phyloP scores from a whole-genome alignment of 2,329 filamentous ascomycete genomes.

The Colletotrichum sidae region DNA sequence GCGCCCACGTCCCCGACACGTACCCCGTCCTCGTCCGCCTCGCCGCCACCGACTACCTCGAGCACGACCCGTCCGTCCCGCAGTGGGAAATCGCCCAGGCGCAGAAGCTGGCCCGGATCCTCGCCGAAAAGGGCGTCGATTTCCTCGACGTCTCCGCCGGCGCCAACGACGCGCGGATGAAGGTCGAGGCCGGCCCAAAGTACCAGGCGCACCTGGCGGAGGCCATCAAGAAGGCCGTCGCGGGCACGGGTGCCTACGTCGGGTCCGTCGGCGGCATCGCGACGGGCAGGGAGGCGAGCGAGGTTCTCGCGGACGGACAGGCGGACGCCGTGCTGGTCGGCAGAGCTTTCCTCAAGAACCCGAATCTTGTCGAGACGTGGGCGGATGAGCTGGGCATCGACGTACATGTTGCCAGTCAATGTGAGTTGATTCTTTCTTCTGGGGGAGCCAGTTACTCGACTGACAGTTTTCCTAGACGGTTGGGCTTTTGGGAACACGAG shows the following conservation, averaged over 20 bases:
- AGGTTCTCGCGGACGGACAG: constrained; percentile 55
- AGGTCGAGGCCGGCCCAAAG: constrained; percentile 67
- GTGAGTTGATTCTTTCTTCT: constrained; percentile 37
- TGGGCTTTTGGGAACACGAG: constrained; percentile 37
- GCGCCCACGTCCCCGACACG: constrained; percentile 68
- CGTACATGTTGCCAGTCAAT: constrained; percentile 56
- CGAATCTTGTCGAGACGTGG: constrained; percentile 63
- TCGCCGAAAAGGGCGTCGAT: constrained; percentile 76
- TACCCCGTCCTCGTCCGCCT: constrained; percentile 80
- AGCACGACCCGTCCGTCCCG: constrained; percentile 65
- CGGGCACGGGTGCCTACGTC: constrained; percentile 59
- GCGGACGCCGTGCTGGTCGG: constrained; percentile 62
- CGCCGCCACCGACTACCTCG: constrained; percentile 78
- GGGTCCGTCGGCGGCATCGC: constrained; percentile 59
- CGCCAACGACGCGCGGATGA: constrained; percentile 70
- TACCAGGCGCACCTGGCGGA: constrained; percentile 79
- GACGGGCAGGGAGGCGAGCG: constrained; percentile 56
- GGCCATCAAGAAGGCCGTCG: constrained; percentile 74
- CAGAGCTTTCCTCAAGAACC: constrained; percentile 66
- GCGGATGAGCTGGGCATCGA: constrained; percentile 62
- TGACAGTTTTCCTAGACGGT: constrained; percentile 20
- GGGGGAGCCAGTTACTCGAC: background rate
- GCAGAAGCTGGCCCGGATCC: constrained; percentile 67
- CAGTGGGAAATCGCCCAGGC: constrained; percentile 75
- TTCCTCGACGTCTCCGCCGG: constrained; percentile 77